Base-by-base conservation (phyloP, 2,329 filamentous ascomycete species). In the Scleromitrula shiraiana region DNA sequence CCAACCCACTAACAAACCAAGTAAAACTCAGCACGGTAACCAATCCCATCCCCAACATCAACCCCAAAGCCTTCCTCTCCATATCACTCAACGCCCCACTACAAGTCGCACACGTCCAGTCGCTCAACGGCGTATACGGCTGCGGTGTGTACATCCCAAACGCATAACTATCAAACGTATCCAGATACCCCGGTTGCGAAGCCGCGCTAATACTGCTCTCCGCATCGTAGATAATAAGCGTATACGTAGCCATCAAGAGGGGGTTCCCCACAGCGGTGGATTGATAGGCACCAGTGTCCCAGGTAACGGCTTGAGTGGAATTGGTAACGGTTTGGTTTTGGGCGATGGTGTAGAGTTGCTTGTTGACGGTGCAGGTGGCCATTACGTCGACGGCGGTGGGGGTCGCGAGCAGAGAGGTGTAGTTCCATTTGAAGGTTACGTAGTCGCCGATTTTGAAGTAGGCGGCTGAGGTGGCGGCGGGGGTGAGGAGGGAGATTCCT, bases 361-460 rank as follows among this genome's bases (percentile, higher is more conserved):
- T 64, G 37, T 70, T 74, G 7, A 63, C 63, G 33, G 73, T 73
- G 67, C 76, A 80, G 54, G 75, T 77, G 27, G 78, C 69, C 49
- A 81, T 63, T 12, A 83, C 68, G 54, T 83, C 77, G 49, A 84
- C 60, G 33, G 77, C 79, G 3, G 75, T 78, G 2, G 80, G 80
- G 1, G 70, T 75, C 22, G 67, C 77, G 47, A 71, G 68, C 24
- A 84, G 63, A 37, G 73, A 74, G 3, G 80, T 83, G 67, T 82
- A 83, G 66, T 83, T 83, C 78, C 79, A 84, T 39, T 66, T 72
- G 64, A 76, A 79, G 12, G 77, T 82, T 36, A 82, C 67, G 37
- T 68, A 59, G 50, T 81, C 73, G 52, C 76, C 75, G 52, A 83
- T 78, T 59, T 78, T 78, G 70, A 77, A 82, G 33, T 80, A 69